These are phyloP conservation scores for Phytophthora macrochlamydospora DNA, from an alignment of 352 stramenopile genomes.

Conservation along the genomic window DNA sequence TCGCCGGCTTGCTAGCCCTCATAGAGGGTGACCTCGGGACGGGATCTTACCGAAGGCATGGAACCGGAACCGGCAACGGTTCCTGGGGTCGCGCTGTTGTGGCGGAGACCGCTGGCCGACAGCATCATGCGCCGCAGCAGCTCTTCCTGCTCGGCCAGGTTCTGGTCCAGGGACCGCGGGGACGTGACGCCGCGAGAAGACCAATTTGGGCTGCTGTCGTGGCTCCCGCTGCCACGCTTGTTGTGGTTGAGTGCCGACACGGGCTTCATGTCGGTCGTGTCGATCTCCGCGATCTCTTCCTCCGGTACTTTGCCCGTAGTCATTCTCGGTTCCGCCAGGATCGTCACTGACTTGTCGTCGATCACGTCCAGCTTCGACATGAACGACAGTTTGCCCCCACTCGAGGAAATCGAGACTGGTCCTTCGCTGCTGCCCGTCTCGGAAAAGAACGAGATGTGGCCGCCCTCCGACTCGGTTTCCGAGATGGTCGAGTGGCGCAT, in stretches of 20 bases:
- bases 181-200: constrained; percentile 31
- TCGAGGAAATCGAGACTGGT: constrained; percentile 25
- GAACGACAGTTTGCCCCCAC: constrained; percentile 42
- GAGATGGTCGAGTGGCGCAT: constrained; percentile 39
- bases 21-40: constrained; percentile 32
- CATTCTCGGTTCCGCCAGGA: constrained; percentile 27
- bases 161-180: constrained; percentile 39
- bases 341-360: constrained; percentile 31
- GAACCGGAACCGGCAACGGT: constrained; percentile 15
- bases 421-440: constrained; percentile 35
- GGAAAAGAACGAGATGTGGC: constrained; percentile 42
- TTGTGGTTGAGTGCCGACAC: constrained; percentile 15
- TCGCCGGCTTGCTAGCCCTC: constrained; percentile 27
- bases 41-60: constrained; percentile 17
- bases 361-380: constrained; percentile 42
- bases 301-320: constrained; percentile 21
- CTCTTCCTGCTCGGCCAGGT: constrained; percentile 49
- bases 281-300: constrained; percentile 49
- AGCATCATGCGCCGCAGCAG: constrained; percentile 48
- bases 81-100: constrained; percentile 21
- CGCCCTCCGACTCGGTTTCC: constrained; percentile 56
- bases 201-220: constrained; percentile 21
- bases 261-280: constrained; percentile 56
- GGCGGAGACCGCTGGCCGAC: constrained; percentile 27
- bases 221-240: constrained; percentile 2